Evolutionary conservation across 345 rosid genomes (phyloP).

Genomic region (Eucalyptus regnans): DNA sequence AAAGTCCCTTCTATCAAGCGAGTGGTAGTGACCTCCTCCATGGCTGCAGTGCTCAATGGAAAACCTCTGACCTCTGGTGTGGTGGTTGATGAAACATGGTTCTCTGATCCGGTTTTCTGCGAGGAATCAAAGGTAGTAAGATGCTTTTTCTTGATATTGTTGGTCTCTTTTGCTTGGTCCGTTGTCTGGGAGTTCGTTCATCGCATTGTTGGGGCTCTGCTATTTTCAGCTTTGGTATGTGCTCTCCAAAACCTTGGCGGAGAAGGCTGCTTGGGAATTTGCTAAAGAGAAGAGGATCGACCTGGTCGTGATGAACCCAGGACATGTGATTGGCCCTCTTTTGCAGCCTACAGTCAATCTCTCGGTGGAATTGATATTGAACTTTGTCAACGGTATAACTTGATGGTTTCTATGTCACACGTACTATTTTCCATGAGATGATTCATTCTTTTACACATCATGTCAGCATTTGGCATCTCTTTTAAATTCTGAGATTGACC

Average conservation of each 20-base stretch:
- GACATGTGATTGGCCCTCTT: background rate
- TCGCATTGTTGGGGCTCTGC: background rate
- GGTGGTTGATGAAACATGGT: conserved; percentile 19
- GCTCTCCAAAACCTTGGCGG: conserved; percentile 1
- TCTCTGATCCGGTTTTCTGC: background rate
- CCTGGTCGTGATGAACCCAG: conserved; percentile 1
- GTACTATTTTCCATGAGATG: background rate
- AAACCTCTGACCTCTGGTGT: conserved; percentile 1
- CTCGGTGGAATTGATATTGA: background rate
- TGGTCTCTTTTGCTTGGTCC: background rate
- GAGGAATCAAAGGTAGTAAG: conserved; percentile 4
- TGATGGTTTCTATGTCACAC: background rate
- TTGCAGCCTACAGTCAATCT: background rate
- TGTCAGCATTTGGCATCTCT: background rate
- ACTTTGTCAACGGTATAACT: background rate
- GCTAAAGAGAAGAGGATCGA: background rate
- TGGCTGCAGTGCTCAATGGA: conserved; percentile 2
- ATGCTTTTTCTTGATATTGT: background rate
- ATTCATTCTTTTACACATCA: background rate
- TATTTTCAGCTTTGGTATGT: background rate
- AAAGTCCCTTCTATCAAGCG: conserved; percentile 16
- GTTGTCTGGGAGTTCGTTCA: background rate
- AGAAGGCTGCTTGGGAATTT: background rate
- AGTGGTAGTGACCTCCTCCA: conserved; percentile 24
- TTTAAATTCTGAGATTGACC: background rate